Evolutionary conservation across 2,329 filamentous ascomycete genomes (phyloP).

Genomic region (Pseudocercospora vitis): DNA sequence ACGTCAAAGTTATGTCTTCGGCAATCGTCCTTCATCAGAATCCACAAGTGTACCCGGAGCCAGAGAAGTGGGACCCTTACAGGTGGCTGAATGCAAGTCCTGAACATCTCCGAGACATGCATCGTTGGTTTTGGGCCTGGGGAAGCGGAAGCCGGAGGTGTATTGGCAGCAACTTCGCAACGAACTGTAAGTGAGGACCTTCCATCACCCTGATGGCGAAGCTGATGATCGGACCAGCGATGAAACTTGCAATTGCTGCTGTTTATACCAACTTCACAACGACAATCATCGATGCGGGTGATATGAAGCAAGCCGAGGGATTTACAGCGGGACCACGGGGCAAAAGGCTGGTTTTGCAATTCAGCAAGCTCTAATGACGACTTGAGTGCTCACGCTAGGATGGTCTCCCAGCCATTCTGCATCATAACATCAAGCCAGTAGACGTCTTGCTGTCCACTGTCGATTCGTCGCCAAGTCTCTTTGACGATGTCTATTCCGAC

Average conservation of each 20-base stretch:
- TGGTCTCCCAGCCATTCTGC: constrained; percentile 58
- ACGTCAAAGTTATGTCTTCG: constrained; percentile 45
- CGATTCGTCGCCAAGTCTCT: constrained; percentile 55
- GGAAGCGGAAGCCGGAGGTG: constrained; percentile 49
- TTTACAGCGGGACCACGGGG: constrained; percentile 47
- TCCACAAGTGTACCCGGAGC: constrained; percentile 42
- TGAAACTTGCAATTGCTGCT: constrained; percentile 55
- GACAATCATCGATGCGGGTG: constrained; percentile 39
- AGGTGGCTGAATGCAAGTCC: constrained; percentile 42
- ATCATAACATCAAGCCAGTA: constrained; percentile 62
- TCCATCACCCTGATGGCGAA: background rate
- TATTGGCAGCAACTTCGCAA: constrained; percentile 46
- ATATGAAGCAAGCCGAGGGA: constrained; percentile 43
- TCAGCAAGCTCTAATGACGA: background rate
- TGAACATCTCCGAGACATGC: constrained; percentile 39
- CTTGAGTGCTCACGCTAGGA: constrained; percentile 47
- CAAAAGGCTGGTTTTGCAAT: constrained; percentile 13
- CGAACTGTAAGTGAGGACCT: constrained; percentile 24
- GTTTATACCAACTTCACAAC: constrained; percentile 64
- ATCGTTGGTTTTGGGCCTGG: constrained; percentile 50
- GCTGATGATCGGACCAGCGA: too few relatives aligned
- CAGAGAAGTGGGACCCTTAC: constrained; percentile 40
- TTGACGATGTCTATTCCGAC: constrained; percentile 52
- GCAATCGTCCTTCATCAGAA: constrained; percentile 46
- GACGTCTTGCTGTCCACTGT: constrained; percentile 47